Evolutionary conservation across 2,329 filamentous ascomycete genomes (phyloP), one percentile per base, ranked within the genome.

Genomic region (Monilinia fructicola): DNA sequence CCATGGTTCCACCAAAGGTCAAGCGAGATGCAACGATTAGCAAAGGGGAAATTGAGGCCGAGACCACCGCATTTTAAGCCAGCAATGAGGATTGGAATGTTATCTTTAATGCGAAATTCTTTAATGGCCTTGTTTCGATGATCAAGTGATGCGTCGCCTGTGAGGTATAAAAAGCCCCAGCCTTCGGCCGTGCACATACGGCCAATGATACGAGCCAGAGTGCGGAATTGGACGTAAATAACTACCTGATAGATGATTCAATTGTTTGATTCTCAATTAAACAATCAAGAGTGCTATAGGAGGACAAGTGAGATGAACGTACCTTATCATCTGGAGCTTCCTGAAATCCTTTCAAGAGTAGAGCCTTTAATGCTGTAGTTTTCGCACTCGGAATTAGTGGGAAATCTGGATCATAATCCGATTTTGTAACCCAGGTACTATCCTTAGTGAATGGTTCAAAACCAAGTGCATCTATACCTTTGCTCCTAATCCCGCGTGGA

Each of bases 221-320:
- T 76, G 2, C 84, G 74, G 67, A 86, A 89, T 70, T 89, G 85
- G 0, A 82, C 85, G 69, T 87, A 89, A 55, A 89, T 67, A 84
- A 84, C 73, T 1, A 75, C 71, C 73, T 76, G 18, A 12, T 7
- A 50, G 40, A 18, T 48, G 61, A 50, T 4, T 28, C 18, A 26
- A 53, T 61, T 64, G 50, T 54, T 66, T 44, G 40, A 54, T 28
- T 54, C 21, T 18, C 4, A 7, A 50, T 54, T 35, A 21, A 52
- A 60, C 35, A 28, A 31, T 65, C 4, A 61, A 23, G 44, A 31
- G 26, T n/a, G 5, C 11, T 14, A 66, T 26, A 52, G 9, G 11
- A 35, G 4, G 12, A 5, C 9, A 28, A 52, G 21, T 5, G 14
- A 35, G 16, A n/a, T 18, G 21, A 50, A 54, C 38, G 9, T 69